Evolutionary conservation across 2,329 filamentous ascomycete species (phyloP), one percentile per base, ranked within the genome.

Genomic region (Emmonsia crescens): DNA sequence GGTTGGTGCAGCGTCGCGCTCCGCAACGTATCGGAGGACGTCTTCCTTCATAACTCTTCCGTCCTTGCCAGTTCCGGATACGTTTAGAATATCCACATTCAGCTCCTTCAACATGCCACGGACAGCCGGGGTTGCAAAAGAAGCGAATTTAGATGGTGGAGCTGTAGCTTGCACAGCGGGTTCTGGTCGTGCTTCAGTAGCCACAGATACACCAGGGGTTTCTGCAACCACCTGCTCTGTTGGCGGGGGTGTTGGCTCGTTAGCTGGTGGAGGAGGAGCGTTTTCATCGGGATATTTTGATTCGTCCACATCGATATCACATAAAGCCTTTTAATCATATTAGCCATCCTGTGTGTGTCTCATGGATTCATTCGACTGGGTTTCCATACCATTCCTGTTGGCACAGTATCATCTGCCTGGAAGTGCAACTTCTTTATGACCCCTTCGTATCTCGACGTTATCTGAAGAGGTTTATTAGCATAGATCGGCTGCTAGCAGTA

Each of bases 391-490:
- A 80, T 92, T 67, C 94, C 94, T 31, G 96, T 95, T 71, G 90
- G 91, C 59, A 93, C 93, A 83, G 96, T 96, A 68, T 97, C 94
- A 66, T 96, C 94, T 38, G 91, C 87, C 65, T 96, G 91, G 75
- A 96, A 97, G 77, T 97, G 85, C 52, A 99, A 81, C 78, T 92
- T 97, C 80, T 96, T 96, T 68, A 99, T 93, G 0, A 96, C 88
- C 27, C 94, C 94, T 62, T 92, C 86, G 75, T 96, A 99, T 60
- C 94, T 87, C 70, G 92, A 96, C 46, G 94, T 97, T 68, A 99
- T 99, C 82, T 97, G 83, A 27, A 87, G 1, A 14, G 36, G 57
- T 62, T 62, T 51, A 21, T 42, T 54, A 40, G 51, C 44, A 31
- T 5, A 3, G 19, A 27, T 21, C 21, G n/a, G 36, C 31, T 14